These are phyloP conservation scores for Penicillium verhagenii DNA, from an alignment of 495 filamentous ascomycete species.

Conservation along the genomic window DNA sequence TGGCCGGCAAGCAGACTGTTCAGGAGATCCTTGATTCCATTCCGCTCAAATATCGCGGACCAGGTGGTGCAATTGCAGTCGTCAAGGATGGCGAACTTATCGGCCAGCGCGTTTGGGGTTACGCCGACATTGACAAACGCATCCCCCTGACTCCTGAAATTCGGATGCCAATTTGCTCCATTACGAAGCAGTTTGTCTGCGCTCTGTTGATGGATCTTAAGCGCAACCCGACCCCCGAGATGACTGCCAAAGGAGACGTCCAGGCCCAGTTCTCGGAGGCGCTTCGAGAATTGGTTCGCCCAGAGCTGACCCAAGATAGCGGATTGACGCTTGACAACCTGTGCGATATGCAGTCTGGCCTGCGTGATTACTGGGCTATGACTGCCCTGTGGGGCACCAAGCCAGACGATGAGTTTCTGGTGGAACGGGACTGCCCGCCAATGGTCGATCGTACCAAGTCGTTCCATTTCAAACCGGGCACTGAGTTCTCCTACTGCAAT, in stretches of 20 bases:
- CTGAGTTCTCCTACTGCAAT: slow-evolving; percentile 34
- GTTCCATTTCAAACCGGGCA: slow-evolving; percentile 31
- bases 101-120: slow-evolving; percentile 32
- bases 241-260: slow-evolving; percentile 20
- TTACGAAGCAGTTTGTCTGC: slow-evolving; percentile 37
- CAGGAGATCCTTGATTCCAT: slow-evolving; percentile 14
- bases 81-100: slow-evolving; percentile 29
- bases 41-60: slow-evolving; percentile 19
- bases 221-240: slow-evolving; percentile 20
- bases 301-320: slow-evolving; percentile 14
- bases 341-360: slow-evolving; percentile 32
- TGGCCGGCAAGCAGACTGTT: slow-evolving; percentile 3
- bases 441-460: slow-evolving; percentile 25
- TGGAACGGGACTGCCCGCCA: slow-evolving; percentile 18
- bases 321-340: slow-evolving; percentile 26
- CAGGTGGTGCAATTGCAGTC: slow-evolving; percentile 31
- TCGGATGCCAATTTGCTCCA: slow-evolving; percentile 36
- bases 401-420: slow-evolving; percentile 29
- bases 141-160: slow-evolving; percentile 22
- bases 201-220: slow-evolving; percentile 29
- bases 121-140: slow-evolving; percentile 27
- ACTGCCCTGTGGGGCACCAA: slow-evolving; percentile 31
- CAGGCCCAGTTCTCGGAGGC: slow-evolving; percentile 19
- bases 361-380: slow-evolving; percentile 40
- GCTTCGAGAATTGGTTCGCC: slow-evolving; percentile 19